Evolutionary conservation across 2,329 filamentous ascomycete genomes (phyloP).

Genomic region (Rutstroemia sp.): DNA sequence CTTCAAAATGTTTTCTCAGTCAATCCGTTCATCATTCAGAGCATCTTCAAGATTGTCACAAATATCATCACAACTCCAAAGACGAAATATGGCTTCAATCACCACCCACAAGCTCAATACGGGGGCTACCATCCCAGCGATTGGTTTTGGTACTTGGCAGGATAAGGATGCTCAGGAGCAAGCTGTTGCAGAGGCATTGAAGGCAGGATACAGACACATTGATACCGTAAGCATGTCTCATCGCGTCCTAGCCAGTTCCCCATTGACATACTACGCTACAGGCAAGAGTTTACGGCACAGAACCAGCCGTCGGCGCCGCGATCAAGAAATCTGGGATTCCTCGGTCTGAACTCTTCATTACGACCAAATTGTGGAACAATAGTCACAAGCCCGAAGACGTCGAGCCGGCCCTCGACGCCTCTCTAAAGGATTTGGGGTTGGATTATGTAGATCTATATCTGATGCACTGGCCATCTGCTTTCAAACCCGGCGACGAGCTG

Average conservation of each 20-base stretch:
- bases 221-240: slow-evolving; percentile 28
- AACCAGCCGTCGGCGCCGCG: slow-evolving; percentile 63
- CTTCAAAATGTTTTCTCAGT: background rate
- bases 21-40: slow-evolving; percentile 1
- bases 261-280: slow-evolving; percentile 53
- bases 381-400: slow-evolving; percentile 62
- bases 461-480: slow-evolving; percentile 76
- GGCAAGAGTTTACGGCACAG: slow-evolving; percentile 76
- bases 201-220: slow-evolving; percentile 45
- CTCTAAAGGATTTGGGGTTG: slow-evolving; percentile 63
- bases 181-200: slow-evolving; percentile 33
- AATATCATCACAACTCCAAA: slow-evolving; percentile 14
- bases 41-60: slow-evolving; percentile 1
- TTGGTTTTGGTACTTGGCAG: slow-evolving; percentile 40
- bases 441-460: slow-evolving; percentile 78
- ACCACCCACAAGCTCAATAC: slow-evolving; percentile 30
- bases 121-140: slow-evolving; percentile 30
- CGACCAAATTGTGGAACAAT: slow-evolving; percentile 64
- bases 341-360: slow-evolving; percentile 57
- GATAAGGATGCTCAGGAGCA: slow-evolving; percentile 34
- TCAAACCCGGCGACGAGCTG: slow-evolving; percentile 58
- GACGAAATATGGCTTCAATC: slow-evolving; percentile 15
- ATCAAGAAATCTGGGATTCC: slow-evolving; percentile 57
- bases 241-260: background rate
- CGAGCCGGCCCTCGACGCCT: slow-evolving; percentile 55